Evolutionary conservation across 352 stramenopile species (phyloP), one percentile per base, ranked within the genome.

Genomic region (Pythium guiyangense): DNA sequence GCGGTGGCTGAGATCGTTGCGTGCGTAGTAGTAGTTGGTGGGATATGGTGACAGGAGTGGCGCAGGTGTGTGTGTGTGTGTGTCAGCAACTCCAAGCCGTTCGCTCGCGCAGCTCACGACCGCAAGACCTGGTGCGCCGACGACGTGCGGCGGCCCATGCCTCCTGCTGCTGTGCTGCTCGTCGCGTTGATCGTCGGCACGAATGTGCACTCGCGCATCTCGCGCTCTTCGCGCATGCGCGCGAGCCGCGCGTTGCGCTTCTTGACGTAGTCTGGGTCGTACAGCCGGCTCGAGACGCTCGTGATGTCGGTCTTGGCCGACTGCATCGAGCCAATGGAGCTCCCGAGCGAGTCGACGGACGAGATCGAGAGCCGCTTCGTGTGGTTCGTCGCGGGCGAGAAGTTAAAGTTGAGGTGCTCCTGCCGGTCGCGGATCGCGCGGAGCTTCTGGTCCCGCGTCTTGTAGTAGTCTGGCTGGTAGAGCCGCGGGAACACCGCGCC

Each of bases 141-240:
- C n/a, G 52, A 61, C 40, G 31, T 37, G 29, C 59, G 53, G 26
- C 53, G 59, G n/a, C 58, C 53, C 22, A 48, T 26, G 22, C 29
- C 26, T 15, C 22, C 52, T 66, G 69, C 60, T 31, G 59, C 51
- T 49, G 57, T 65, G 25, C 62, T 52, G 31, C 43, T 73, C 6
- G 71, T 59, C 10, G 59, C 27, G 50, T 90, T 91, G 59, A 90
- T 87, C 18, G 72, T 70, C 25, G 84, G 84, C 35, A 70, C 56
- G 59, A 92, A 94, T 8, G 84, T 94, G 56, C 84, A 94, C 29
- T 87, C 71, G 43, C 82, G 82, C 64, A 94, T 65, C 59, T 94
- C 84, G 26, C 83, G 80, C 66, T 94, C 82, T 45, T 91, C 76
- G 14, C 73, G 67, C 71, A 94, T 76, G 18, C 79, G 77, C 26